Percentiles rank a stretch among this genome's conserved stretches.
phyloP scores from a whole-genome alignment of 2,329 filamentous ascomycete species.

The Teratosphaeria viscida region DNA sequence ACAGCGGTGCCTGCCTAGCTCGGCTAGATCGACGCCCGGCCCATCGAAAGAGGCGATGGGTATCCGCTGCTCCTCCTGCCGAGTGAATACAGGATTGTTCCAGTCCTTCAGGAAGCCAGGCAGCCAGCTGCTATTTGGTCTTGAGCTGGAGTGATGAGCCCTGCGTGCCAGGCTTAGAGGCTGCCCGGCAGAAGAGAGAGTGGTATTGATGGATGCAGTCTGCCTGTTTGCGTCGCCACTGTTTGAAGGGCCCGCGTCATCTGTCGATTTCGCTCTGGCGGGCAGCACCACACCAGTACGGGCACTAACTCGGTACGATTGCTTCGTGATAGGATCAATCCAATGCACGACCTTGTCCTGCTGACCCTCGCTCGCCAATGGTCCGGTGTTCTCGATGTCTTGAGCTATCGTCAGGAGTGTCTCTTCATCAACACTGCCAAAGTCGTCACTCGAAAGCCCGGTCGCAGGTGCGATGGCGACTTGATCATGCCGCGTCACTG shows the following conservation, averaged over 20 bases:
- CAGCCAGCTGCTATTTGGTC: constrained; percentile 43
- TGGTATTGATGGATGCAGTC: constrained; percentile 14
- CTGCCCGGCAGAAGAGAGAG: constrained; percentile 18
- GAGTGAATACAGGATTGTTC: constrained; percentile 67
- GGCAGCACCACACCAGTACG: constrained; percentile 41
- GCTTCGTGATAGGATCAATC: constrained; percentile 51
- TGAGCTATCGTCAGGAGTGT: constrained; percentile 9
- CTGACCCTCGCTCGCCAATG: background rate
- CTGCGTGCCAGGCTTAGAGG: constrained; percentile 22
- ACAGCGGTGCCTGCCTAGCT: constrained; percentile 5
- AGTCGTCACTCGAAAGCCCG: constrained; percentile 17
- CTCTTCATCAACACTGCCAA: constrained; percentile 16
- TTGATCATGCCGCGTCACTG: background rate
- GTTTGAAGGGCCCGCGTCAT: background rate
- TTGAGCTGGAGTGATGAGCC: no score
- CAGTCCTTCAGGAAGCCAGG: constrained; percentile 51
- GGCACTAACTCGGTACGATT: constrained; percentile 41
- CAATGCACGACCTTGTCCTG: constrained; percentile 40
- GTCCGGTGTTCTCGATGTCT: background rate
- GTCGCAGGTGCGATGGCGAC: background rate
- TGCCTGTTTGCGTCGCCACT: constrained; percentile 1
- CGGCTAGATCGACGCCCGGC: constrained; percentile 9
- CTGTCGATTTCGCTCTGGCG: background rate
- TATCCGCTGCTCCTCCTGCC: constrained; percentile 21
- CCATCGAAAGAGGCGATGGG: constrained; percentile 12